phyloP scores from a whole-genome alignment of 2,329 filamentous ascomycete species.

The Calonectria multiphialidica region DNA sequence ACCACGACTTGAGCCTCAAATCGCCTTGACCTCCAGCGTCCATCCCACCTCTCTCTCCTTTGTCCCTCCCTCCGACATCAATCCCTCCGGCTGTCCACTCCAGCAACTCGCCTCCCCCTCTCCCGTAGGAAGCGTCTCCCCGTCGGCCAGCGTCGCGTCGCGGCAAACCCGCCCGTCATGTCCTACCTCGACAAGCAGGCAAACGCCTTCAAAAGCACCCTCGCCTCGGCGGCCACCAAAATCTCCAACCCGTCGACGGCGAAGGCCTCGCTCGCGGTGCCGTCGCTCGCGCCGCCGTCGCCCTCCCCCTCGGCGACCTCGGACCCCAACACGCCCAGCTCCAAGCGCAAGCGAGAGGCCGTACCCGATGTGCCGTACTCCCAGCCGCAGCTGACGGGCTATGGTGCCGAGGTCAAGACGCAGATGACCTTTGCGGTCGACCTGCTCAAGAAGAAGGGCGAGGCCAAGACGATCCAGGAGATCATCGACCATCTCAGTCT shows the following conservation, averaged over 20 bases:
- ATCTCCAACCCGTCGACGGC: conserved; percentile 61
- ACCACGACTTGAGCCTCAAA: conserved; percentile 30
- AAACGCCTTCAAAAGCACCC: conserved; percentile 70
- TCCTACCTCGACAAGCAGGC: conserved; percentile 76
- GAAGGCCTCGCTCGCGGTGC: conserved; percentile 63
- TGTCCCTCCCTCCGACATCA: background rate
- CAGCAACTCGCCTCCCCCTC: background rate
- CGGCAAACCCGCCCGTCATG: conserved; percentile 56
- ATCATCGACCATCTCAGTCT: conserved; percentile 86
- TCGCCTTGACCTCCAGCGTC: conserved; percentile 21
- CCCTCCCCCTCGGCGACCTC: conserved; percentile 71
- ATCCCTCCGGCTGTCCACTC: background rate
- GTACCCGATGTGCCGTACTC: conserved; percentile 73
- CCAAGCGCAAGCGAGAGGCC: conserved; percentile 71
- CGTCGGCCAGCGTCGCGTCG: conserved; percentile 27
- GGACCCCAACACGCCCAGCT: conserved; percentile 72
- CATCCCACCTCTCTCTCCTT: conserved; percentile 18
- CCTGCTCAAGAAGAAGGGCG: conserved; percentile 79
- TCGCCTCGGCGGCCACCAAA: conserved; percentile 74
- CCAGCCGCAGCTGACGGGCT: conserved; percentile 81
- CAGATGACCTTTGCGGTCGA: conserved; percentile 90
- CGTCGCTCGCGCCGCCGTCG: conserved; percentile 72
- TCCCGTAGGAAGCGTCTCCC: conserved; percentile 2
- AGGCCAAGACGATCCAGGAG: conserved; percentile 78
- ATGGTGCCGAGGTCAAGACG: conserved; percentile 84